phyloP scores from a whole-genome alignment of 164 flowering plant genomes.

The Piper betle region DNA sequence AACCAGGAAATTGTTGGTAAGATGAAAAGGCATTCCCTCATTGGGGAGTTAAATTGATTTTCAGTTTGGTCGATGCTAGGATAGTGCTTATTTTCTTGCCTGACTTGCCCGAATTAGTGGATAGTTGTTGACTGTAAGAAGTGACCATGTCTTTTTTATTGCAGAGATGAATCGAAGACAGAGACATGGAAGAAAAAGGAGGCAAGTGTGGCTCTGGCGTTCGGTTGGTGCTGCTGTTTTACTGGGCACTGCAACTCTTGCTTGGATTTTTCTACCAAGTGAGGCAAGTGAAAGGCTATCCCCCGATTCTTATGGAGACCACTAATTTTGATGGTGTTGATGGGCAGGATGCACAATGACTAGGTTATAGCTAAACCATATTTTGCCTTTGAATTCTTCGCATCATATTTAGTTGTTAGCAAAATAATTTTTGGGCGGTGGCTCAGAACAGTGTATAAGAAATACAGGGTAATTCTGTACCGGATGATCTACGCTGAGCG shows the following conservation, averaged over 20 bases:
- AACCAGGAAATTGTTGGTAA: slow-evolving; percentile 1
- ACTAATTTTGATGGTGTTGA: neutral
- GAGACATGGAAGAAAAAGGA: slow-evolving; percentile 48
- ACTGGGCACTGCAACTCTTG: slow-evolving; percentile 48
- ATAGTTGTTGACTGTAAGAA: neutral
- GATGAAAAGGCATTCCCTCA: neutral
- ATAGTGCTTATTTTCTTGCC: neutral
- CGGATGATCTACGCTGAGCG: neutral
- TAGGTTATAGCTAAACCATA: neutral
- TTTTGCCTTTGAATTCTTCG: neutral
- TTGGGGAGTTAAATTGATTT: neutral
- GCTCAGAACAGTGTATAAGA: neutral
- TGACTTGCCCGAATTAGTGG: neutral
- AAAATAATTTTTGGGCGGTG: neutral
- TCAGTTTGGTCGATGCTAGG: neutral
- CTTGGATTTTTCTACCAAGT: slow-evolving; percentile 48
- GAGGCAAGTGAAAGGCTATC: neutral
- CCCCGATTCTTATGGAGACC: neutral
- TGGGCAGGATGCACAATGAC: neutral
- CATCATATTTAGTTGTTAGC: neutral
- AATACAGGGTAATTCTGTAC: neutral
- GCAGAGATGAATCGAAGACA: slow-evolving; percentile 49
- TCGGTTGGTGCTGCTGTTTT: slow-evolving; percentile 44
- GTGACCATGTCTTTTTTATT: neutral
- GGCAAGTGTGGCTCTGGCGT: slow-evolving; percentile 75